Evolutionary conservation across 2,329 filamentous ascomycete genomes (phyloP), one percentile per base, ranked within the genome.

Genomic region (Calonectria pauciramosa): DNA sequence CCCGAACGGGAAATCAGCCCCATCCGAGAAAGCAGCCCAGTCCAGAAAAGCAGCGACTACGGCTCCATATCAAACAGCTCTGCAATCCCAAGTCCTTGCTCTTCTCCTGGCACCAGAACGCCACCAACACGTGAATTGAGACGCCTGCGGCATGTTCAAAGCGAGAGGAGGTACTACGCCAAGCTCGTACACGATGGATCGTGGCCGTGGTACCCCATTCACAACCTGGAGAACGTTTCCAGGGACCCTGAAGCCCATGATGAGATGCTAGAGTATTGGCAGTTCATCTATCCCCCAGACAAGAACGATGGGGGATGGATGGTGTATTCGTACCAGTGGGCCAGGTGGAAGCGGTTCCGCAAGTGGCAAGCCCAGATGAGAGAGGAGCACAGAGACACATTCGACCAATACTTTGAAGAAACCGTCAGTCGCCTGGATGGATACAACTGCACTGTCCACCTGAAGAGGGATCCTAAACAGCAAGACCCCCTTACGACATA

Each of bases 171-270:
- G 2, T 75, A 71, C 20, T 60, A 75, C 23, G 63, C 67, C 26
- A 47, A 70, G 26, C 74, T 80, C 26, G 16, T 72, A 14, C 59
- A 70, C 10, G 71, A 70, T 34, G 79, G 79, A n/a, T 79, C 75
- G 7, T 79, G 77, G 3, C 78, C 79, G 9, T 80, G 77, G 75
- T 80, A 80, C 41, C 44, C 68, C 13, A 68, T 75, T 23, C 60
- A 63, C 11, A 75, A 69, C 28, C 65, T 80, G 16, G 67, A 71
- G 4, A 52, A 70, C 7, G 71, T 80, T n/a, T 72, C 73, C 20
- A 67, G 18, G 20, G 47, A 75, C 4, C 75, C 75, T 20, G 52
- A 36, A 66, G 49, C 66, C 3, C 66, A 77, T 30, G 4, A 28
- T 3, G 66, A 72, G 16, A 28, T 80, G 34, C 64, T 80, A 28